Base-by-base conservation (phyloP, 441 rosid species). In the Euphorbia celastroides region DNA sequence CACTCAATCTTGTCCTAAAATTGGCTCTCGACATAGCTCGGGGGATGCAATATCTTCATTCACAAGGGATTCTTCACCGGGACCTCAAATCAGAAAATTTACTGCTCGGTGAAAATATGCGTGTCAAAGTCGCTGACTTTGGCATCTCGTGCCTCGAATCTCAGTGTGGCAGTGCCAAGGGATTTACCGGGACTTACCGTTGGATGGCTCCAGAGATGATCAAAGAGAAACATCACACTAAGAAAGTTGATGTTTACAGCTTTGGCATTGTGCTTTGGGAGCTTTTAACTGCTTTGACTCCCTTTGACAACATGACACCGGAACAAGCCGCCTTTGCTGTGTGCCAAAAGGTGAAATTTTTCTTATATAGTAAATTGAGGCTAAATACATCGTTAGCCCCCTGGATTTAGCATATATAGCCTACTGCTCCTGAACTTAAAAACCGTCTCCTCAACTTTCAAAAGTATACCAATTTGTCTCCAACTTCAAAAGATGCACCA, bases 131-230 rank as follows among this genome's bases (percentile, higher is more conserved):
- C 14, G 95, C 95, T 28, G 92, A 86, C 77, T 88, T 86, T 67
- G 95, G 95, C n/a, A 86, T 88, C 61, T 86, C 90, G 1, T 88
- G 95, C 78, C 73, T 78, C 71, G 90, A 88, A 77, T 80, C 95
- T 62, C 92, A 88, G 58, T 82, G 87, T 26, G 83, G 88, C 57
- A 84, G 79, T 64, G 75, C 85, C 58, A 88, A 84, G 75, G 95
- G 95, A 62, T 88, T 88, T 72, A 88, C 86, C 0, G 89, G 95
- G 28, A 88, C 95, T 14, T 88, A 86, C 70, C 95, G 90, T 22
- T 88, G 94, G 92, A 88, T 88, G 94, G 92, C 95, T 66, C 94
- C 91, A 27, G 94, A 88, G 76, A 88, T 88, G 94, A 86, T 88
- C 70, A 83, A 78, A 73, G 91, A 82, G 74, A 88, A 88, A 70